Conservation (phyloP, 2,329 filamentous ascomycete species). For the Colletotrichum cordylinicola region DNA sequence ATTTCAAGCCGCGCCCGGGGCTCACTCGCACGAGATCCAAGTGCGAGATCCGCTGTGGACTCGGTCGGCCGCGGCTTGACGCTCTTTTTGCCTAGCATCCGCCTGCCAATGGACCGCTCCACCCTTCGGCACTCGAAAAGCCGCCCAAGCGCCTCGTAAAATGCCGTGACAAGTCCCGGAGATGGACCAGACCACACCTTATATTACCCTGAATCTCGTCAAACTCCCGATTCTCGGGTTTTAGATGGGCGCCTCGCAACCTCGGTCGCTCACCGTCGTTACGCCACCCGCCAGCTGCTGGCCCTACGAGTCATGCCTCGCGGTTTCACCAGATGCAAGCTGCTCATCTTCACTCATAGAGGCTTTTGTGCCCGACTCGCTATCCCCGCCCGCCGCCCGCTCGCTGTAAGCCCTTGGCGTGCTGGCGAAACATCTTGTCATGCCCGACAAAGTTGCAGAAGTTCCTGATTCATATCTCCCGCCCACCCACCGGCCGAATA, state of each 20-base stretch:
- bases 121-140: slow-evolving; percentile 21
- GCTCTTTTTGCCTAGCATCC: slow-evolving; percentile 21
- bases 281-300: neutral
- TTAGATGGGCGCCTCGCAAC: neutral
- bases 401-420: slow-evolving; percentile 2
- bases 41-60: slow-evolving; percentile 19
- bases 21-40: slow-evolving; percentile 20
- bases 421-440: slow-evolving; percentile 2
- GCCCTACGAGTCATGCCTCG: slow-evolving; percentile 9
- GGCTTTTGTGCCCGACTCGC: neutral
- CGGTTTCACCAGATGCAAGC: neutral
- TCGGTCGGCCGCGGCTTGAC: slow-evolving; percentile 7
- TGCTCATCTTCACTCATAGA: slow-evolving; percentile 8
- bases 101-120: slow-evolving; percentile 13
- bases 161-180: slow-evolving; percentile 22
- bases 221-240: slow-evolving; percentile 7
- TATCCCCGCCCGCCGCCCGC: neutral
- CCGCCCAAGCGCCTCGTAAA: slow-evolving; percentile 18
- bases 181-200: slow-evolving; percentile 22
- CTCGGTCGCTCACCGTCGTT: slow-evolving; percentile 13
- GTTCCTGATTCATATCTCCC: slow-evolving; percentile 13
- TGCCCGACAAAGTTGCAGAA: slow-evolving; percentile 9
- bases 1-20: slow-evolving; percentile 12
- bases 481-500: neutral
- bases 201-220: slow-evolving; percentile 21